Percentiles rank a stretch among this genome's conserved stretches.
These are phyloP conservation scores for Fusarium secorum DNA, from an alignment of 2,329 filamentous ascomycete genomes.

Conservation along the genomic window DNA sequence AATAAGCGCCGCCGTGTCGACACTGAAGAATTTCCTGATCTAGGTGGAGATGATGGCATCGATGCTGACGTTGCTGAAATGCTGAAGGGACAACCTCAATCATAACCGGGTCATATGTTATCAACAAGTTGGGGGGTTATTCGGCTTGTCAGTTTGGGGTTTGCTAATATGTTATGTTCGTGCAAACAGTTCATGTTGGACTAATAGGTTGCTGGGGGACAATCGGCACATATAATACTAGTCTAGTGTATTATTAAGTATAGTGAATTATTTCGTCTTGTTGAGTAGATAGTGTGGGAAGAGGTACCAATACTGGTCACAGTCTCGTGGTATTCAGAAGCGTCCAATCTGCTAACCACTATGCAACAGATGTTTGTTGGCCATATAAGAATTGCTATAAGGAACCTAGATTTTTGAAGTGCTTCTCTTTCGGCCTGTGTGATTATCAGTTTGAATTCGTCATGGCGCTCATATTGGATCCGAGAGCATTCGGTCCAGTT, in stretches of 20 bases:
- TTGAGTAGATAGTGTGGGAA: background rate
- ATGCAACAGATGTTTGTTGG: background rate
- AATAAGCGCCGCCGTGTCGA: conserved; percentile 65
- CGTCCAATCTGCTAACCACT: background rate
- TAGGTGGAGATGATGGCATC: conserved; percentile 63
- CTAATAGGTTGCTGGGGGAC: background rate
- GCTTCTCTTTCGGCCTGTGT: background rate
- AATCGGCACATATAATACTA: background rate
- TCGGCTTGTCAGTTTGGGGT: background rate
- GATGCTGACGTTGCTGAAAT: conserved; percentile 66
- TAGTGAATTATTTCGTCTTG: background rate
- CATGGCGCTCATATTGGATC: conserved; percentile 14
- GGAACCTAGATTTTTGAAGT: background rate
- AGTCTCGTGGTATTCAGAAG: background rate
- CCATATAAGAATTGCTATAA: background rate
- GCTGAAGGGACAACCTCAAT: conserved; percentile 45
- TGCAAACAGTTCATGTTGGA: background rate
- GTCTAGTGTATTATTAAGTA: conserved; percentile 2
- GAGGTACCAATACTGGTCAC: background rate
- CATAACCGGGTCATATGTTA: conserved; percentile 2
- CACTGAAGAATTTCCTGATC: conserved; percentile 60
- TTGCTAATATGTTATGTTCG: background rate
- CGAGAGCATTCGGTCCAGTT: conserved; percentile 23
- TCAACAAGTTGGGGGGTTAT: background rate
- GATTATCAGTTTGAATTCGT: background rate